Evolutionary conservation across 768 basidiomycete genomes (phyloP), one percentile per base, ranked within the genome.

Genomic region (Serpula lacrymans): DNA sequence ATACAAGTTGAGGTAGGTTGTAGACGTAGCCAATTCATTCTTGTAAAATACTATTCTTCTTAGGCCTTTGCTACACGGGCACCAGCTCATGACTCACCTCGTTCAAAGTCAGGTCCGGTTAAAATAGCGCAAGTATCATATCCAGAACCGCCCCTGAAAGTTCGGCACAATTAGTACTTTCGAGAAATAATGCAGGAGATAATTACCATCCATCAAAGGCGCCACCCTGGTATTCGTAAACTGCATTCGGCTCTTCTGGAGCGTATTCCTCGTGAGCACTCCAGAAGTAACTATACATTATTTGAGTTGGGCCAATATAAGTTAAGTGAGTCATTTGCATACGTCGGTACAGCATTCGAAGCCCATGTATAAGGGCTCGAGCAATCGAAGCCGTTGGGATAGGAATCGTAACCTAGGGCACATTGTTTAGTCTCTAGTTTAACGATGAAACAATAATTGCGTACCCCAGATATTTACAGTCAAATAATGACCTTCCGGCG

Each of bases 361-460:
- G 59, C 45, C 78, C 78, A 78, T 6, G 47, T 55, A 29, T 69
- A 47, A 1, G 77, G 74, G 41, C 70, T 43, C 1, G 69, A 64
- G 48, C 78, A 79, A 50, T 79, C 74, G 47, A 79, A 79, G 1
- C 72, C 72, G 41, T 75, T 72, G 2, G 74, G 73, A 45, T 77
- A 77, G 20, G 38, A 46, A 7, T 57, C 54, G 13, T 52, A 51
- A 16, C 50, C 51, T 58, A 34, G 23, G n/a, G n/a, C n/a, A n/a
- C n/a, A n/a, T n/a, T n/a, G n/a, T n/a, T n/a, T n/a, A n/a, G n/a
- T n/a, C n/a, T n/a, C n/a, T n/a, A n/a, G n/a, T n/a, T n/a, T n/a
- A n/a, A n/a, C n/a, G n/a, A n/a, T n/a, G 27, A 9, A 28, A n/a
- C n/a, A 28, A 28, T 28, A 28, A 9, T n/a, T 27, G 50, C 40